Conservation (phyloP, 2,329 filamentous ascomycete genomes). For the Ploettnerulaceae sp. region DNA sequence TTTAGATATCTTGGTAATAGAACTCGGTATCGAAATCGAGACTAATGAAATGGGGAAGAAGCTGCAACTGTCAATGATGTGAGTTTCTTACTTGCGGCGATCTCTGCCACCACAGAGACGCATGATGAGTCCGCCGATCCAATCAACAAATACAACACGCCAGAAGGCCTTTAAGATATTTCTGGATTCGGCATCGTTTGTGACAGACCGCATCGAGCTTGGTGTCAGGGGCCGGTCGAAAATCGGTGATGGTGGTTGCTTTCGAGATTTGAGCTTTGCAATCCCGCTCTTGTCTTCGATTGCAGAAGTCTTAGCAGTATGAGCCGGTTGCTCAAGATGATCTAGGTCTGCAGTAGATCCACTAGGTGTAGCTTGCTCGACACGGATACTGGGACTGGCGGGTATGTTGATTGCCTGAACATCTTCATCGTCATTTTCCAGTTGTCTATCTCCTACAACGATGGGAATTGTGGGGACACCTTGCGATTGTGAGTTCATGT, state of each 20-base stretch:
- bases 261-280: conserved; percentile 24
- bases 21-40: conserved; percentile 5
- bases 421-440: conserved; percentile 7
- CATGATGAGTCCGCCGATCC: conserved; percentile 34
- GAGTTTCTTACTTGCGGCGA: conserved; percentile 28
- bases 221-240: conserved; percentile 30
- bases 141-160: conserved; percentile 34
- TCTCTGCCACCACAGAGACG: conserved; percentile 28
- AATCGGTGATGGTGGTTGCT: conserved; percentile 14
- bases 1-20: conserved; percentile 4
- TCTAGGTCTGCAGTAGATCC: neutral
- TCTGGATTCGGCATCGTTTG: conserved; percentile 24
- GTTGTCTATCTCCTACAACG: conserved; percentile 15
- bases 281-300: conserved; percentile 17
- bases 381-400: conserved; percentile 20
- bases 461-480: conserved; percentile 17
- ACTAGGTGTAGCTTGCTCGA: conserved; percentile 23
- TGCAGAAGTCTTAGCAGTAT: conserved; percentile 23
- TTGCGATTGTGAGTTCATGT: neutral
- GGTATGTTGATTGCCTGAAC: conserved; percentile 7
- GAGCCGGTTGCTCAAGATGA: neutral
- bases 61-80: conserved; percentile 11
- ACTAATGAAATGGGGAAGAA: neutral
- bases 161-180: conserved; percentile 33
- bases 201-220: conserved; percentile 26